These are phyloP conservation scores for Diaporthe humulicola DNA, from an alignment of 2,329 filamentous ascomycete genomes.

Conservation along the genomic window DNA sequence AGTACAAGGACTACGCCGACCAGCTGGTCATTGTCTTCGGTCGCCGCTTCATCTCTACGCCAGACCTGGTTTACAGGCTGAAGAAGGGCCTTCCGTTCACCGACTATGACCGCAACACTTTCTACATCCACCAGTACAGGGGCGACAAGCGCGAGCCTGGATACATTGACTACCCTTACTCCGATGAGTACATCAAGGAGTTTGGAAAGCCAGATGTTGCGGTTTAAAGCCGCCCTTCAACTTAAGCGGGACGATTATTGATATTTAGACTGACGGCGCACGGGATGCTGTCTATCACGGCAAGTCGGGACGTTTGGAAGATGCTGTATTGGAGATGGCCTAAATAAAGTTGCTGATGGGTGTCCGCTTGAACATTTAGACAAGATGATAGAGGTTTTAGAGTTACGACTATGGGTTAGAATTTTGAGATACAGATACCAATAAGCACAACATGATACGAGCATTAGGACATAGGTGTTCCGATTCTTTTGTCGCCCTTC, in stretches of 20 bases:
- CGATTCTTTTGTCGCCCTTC: not conserved
- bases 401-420: not conserved
- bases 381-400: not conserved
- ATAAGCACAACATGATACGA: not conserved
- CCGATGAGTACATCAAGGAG: conserved; percentile 42
- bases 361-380: not conserved
- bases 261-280: too few species aligned
- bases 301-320: too few species aligned
- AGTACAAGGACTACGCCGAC: conserved; percentile 40
- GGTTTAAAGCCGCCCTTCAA: not conserved
- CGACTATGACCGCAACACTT: conserved; percentile 47
- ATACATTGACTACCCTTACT: conserved; percentile 46
- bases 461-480: not conserved
- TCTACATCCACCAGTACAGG: conserved; percentile 45
- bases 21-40: conserved; percentile 47
- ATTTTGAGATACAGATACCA: not conserved
- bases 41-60: conserved; percentile 52
- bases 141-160: conserved; percentile 41
- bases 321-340: not conserved
- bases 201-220: conserved; percentile 40
- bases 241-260: not conserved
- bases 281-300: not conserved
- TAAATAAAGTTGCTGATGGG: too few species aligned
- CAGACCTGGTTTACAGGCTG: conserved; percentile 50
- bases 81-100: conserved; percentile 45